Conservation (phyloP, 2,329 filamentous ascomycete genomes). For the Aureobasidium sp. region DNA sequence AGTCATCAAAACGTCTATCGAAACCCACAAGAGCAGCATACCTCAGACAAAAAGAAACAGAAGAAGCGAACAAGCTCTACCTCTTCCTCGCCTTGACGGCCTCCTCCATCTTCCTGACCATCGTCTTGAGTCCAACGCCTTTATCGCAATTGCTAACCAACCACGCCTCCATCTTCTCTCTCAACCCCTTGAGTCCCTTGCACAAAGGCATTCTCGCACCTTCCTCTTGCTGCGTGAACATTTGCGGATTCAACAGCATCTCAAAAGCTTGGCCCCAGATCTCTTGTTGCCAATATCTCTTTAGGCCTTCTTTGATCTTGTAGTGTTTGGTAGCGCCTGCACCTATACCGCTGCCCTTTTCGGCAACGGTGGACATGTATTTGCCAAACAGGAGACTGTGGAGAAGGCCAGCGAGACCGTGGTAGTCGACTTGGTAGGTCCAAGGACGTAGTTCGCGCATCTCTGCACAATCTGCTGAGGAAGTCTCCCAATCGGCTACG, state of each 20-base stretch:
- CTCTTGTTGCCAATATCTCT: slow-evolving; percentile 94
- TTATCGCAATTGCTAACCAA: slow-evolving; percentile 73
- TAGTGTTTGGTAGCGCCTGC: slow-evolving; percentile 58
- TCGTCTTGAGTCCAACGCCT: slow-evolving; percentile 52
- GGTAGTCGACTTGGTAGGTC: slow-evolving; percentile 97
- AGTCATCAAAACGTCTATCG: background rate
- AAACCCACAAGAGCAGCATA: too few relatives aligned
- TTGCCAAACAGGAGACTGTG: slow-evolving; percentile 88
- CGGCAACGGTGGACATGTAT: slow-evolving; percentile 72
- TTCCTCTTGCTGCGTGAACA: slow-evolving; percentile 57
- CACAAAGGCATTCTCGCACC: slow-evolving; percentile 63
- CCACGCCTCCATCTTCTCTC: slow-evolving; percentile 78
- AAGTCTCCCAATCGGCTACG: slow-evolving; percentile 91
- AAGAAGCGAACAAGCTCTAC: background rate
- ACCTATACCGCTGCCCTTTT: slow-evolving; percentile 44
- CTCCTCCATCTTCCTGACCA: slow-evolving; percentile 57
- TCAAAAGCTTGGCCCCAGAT: slow-evolving; percentile 82
- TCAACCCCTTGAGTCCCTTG: slow-evolving; percentile 56
- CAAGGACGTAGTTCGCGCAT: slow-evolving; percentile 90
- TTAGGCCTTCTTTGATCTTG: slow-evolving; percentile 71
- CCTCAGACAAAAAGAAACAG: background rate
- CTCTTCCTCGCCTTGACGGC: slow-evolving; percentile 46
- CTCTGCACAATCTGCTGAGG: slow-evolving; percentile 81
- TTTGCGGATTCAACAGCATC: slow-evolving; percentile 72
- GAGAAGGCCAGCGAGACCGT: slow-evolving; percentile 80